Conservation (phyloP, 306 rosid genomes). For the Purshia tridentata region DNA sequence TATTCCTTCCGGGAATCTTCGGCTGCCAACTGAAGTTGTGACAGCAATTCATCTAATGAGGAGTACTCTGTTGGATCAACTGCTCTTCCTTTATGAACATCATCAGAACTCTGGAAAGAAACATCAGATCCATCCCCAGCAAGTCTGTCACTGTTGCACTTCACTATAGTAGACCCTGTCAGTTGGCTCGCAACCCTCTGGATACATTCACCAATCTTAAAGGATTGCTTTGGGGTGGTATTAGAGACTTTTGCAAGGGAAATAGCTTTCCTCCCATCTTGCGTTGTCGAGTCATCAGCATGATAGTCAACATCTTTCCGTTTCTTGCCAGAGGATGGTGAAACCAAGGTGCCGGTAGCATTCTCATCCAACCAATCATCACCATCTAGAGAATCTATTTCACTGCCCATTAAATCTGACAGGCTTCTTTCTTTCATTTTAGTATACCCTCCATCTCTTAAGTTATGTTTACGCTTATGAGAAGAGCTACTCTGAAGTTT, state of each 20-base stretch:
- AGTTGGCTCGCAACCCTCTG: constrained; percentile 93
- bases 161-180: constrained; percentile 59
- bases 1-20: constrained; percentile 57
- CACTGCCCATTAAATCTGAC: constrained; percentile 66
- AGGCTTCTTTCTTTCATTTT: constrained; percentile 70
- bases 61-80: constrained; percentile 51
- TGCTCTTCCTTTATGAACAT: constrained; percentile 40
- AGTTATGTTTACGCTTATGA: constrained; percentile 70
- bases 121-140: constrained; percentile 43
- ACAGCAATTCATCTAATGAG: constrained; percentile 64
- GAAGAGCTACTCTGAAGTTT: constrained; percentile 42
- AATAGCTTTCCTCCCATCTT: constrained; percentile 60
- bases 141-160: constrained; percentile 51
- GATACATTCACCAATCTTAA: constrained; percentile 87
- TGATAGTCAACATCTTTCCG: constrained; percentile 49
- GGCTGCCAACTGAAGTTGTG: constrained; percentile 65
- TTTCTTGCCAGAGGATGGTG: constrained; percentile 49
- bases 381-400: constrained; percentile 43
- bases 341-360: constrained; percentile 29
- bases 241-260: constrained; percentile 55
- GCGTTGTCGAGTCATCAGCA: constrained; percentile 43
- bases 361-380: constrained; percentile 52
- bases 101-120: constrained; percentile 44
- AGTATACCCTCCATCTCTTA: constrained; percentile 51
- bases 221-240: constrained; percentile 52